These are phyloP conservation scores for Alternaria burnsii DNA, from an alignment of 2,329 filamentous ascomycete genomes.

Conservation along the genomic window DNA sequence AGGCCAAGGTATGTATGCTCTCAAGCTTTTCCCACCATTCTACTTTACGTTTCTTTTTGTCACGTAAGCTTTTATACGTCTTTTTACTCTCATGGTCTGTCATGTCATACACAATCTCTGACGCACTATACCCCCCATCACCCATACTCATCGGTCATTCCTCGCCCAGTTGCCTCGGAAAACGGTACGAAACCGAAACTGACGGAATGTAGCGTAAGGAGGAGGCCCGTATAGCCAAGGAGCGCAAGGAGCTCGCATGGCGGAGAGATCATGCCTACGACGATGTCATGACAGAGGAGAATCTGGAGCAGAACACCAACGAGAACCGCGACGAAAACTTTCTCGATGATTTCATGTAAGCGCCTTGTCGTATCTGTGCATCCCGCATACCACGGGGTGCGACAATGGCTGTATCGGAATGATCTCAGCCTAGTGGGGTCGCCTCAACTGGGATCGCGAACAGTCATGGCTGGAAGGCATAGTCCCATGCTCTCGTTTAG, in stretches of 20 bases:
- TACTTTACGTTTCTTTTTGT: neutral
- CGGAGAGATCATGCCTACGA: conserved; percentile 99
- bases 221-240: conserved; percentile 75
- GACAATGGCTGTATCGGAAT: conserved; percentile 17
- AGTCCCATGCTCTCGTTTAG: conserved; percentile 77
- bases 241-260: conserved; percentile 88
- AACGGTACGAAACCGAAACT: conserved; percentile 5
- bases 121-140: neutral
- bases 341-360: conserved; percentile 79
- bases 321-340: conserved; percentile 81
- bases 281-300: conserved; percentile 85
- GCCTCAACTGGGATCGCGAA: conserved; percentile 37
- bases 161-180: neutral
- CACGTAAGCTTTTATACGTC: neutral
- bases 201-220: conserved; percentile 71
- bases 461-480: conserved; percentile 56
- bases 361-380: neutral
- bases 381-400: conserved; percentile 9
- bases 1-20: conserved; percentile 64
- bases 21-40: neutral
- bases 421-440: conserved; percentile 1
- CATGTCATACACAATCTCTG: neutral
- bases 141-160: neutral
- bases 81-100: neutral
- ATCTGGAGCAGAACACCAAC: conserved; percentile 80